phyloP scores from a whole-genome alignment of 257 asterid genomes.

The Cordia subcordata region DNA sequence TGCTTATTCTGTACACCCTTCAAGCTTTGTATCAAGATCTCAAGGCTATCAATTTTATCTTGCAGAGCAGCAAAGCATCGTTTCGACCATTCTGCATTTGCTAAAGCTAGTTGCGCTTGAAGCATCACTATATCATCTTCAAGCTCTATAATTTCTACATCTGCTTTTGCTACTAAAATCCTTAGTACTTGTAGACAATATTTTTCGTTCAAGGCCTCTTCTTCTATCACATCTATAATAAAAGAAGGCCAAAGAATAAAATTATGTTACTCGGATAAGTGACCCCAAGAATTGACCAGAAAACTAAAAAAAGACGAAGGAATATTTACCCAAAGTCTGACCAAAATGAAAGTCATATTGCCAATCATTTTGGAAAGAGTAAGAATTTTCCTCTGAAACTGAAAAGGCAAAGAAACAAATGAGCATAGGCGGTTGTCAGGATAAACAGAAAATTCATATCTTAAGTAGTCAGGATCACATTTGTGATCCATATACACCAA shows the following conservation, averaged over 20 bases:
- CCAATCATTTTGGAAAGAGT: constrained; percentile 12
- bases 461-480: background rate
- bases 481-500: constrained; percentile 1
- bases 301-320: background rate
- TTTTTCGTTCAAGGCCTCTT: constrained; percentile 6
- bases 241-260: background rate
- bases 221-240: constrained; percentile 15
- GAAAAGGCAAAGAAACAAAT: constrained; percentile 4
- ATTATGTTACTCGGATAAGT: background rate
- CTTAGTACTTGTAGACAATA: constrained; percentile 11
- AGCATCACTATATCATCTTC: constrained; percentile 5
- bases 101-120: constrained; percentile 4
- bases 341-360: constrained; percentile 11
- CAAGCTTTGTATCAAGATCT: background rate
- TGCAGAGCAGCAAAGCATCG: constrained; percentile 1
- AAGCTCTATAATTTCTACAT: constrained; percentile 8
- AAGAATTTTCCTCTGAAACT: constrained; percentile 17
- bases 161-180: constrained; percentile 5
- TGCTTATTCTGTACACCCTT: constrained; percentile 17
- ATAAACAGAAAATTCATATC: background rate
- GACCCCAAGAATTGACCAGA: background rate
- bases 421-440: background rate
- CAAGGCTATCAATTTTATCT: background rate
- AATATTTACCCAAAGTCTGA: constrained; percentile 25
- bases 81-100: constrained; percentile 3